phyloP scores from a whole-genome alignment of 495 filamentous ascomycete genomes.

The Trichocladium antarcticum region DNA sequence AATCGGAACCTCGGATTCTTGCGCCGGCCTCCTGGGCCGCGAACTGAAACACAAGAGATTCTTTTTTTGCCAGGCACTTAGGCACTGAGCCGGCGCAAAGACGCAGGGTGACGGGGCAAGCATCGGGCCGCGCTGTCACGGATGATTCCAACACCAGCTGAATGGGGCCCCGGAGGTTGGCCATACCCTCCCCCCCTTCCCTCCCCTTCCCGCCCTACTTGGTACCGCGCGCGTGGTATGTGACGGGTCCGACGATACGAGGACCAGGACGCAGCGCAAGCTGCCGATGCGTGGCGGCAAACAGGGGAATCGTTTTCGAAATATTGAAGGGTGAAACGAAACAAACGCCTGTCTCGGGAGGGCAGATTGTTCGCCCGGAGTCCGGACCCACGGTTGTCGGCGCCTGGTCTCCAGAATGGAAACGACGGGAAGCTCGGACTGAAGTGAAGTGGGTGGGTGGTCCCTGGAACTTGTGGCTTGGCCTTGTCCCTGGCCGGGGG shows the following conservation, averaged over 20 bases:
- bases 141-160: too few species aligned
- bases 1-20: too few species aligned
- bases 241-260: neutral
- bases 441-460: neutral
- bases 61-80: too few species aligned
- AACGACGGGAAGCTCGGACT: neutral
- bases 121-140: too few species aligned
- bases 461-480: constrained; percentile 4
- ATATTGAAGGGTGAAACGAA: constrained; percentile 3
- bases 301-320: neutral
- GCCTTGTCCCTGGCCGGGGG: neutral
- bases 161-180: too few species aligned
- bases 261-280: neutral
- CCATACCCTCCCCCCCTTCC: too few species aligned
- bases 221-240: neutral
- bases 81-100: too few species aligned
- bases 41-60: too few species aligned
- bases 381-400: neutral
- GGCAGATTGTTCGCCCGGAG: neutral
- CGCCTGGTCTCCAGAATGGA: too few species aligned
- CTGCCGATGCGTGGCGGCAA: constrained; percentile 1
- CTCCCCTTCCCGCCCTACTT: too few species aligned
- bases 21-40: too few species aligned
- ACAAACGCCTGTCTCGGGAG: constrained; percentile 4
- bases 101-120: too few species aligned